These are phyloP conservation scores for Trichoderma sp. DNA, from an alignment of 2,329 filamentous ascomycete species.

Conservation along the genomic window DNA sequence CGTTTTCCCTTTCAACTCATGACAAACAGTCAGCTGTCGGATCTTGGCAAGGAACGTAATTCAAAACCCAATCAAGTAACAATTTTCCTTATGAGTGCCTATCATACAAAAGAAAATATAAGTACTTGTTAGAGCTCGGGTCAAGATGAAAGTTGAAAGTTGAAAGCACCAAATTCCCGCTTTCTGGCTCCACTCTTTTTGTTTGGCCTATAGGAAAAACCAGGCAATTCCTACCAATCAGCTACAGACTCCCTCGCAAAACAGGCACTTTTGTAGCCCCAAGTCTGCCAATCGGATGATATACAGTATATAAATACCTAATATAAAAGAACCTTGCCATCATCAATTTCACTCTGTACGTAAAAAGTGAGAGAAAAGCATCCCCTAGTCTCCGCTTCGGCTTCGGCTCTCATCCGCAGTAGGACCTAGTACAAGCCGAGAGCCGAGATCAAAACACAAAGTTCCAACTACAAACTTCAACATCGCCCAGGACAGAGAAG, in stretches of 20 bases:
- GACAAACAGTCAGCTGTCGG: too few relatives aligned
- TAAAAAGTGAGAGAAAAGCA: background rate
- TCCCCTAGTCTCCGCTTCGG: background rate
- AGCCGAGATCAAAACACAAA: background rate
- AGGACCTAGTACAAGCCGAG: background rate
- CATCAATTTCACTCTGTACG: background rate
- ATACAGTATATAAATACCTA: background rate
- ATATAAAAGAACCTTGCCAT: background rate
- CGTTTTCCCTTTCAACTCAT: background rate
- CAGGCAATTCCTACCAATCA: background rate
- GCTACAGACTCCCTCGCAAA: background rate
- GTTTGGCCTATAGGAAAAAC: background rate
- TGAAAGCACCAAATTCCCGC: background rate
- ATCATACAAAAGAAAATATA: background rate
- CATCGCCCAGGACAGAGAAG: background rate
- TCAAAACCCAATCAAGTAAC: background rate
- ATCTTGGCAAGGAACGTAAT: too few relatives aligned
- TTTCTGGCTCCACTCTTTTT: background rate
- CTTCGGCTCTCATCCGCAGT: background rate
- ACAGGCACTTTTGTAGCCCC: background rate
- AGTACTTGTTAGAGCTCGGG: background rate
- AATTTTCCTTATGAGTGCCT: background rate
- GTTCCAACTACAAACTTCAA: background rate
- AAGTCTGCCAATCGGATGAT: background rate
- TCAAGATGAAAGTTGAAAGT: background rate